Conservation (phyloP, 495 filamentous ascomycete species). For the Penicillium lagena region DNA sequence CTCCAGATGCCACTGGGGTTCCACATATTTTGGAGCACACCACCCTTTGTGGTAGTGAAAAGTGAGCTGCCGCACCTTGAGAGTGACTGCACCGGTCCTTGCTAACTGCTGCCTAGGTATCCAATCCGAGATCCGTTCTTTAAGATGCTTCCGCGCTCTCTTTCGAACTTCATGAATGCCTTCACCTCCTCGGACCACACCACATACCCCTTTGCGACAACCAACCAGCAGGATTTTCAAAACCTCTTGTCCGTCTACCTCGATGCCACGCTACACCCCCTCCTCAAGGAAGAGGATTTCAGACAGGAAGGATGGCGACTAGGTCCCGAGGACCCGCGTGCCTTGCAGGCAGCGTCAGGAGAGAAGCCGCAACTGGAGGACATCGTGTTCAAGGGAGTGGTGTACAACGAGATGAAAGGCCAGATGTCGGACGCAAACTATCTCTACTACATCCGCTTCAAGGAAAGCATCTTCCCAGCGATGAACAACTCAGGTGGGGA, state of each 20-base stretch:
- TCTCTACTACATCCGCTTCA: slow-evolving; percentile 87
- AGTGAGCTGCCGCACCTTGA: slow-evolving; percentile 43
- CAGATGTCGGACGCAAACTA: slow-evolving; percentile 98
- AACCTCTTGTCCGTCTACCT: slow-evolving; percentile 96
- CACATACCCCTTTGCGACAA: slow-evolving; percentile 97
- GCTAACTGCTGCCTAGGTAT: slow-evolving; percentile 52
- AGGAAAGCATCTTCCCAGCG: slow-evolving; percentile 87
- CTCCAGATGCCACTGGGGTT: slow-evolving; percentile 90
- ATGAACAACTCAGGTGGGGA: slow-evolving; percentile 96
- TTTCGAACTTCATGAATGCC: slow-evolving; percentile 99
- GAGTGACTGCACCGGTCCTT: too few species aligned
- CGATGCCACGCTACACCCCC: slow-evolving; percentile 83
- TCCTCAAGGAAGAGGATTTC: slow-evolving; percentile 88
- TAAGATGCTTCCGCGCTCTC: slow-evolving; percentile 95
- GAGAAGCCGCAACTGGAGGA: slow-evolving; percentile 28
- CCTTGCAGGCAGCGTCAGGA: slow-evolving; percentile 35
- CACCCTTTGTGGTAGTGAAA: slow-evolving; percentile 93
- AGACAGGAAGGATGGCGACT: slow-evolving; percentile 95
- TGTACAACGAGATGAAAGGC: slow-evolving; percentile 99
- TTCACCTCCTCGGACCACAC: slow-evolving; percentile 95
- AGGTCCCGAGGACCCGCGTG: slow-evolving; percentile 79
- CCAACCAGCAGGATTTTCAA: slow-evolving; percentile 90
- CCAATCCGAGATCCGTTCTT: slow-evolving; percentile 98
- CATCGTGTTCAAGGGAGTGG: slow-evolving; percentile 94
- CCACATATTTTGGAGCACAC: slow-evolving; percentile 98